Evolutionary conservation across 352 stramenopile genomes (phyloP), one percentile per base, ranked within the genome.

Genomic region (Phytophthora hybrid): DNA sequence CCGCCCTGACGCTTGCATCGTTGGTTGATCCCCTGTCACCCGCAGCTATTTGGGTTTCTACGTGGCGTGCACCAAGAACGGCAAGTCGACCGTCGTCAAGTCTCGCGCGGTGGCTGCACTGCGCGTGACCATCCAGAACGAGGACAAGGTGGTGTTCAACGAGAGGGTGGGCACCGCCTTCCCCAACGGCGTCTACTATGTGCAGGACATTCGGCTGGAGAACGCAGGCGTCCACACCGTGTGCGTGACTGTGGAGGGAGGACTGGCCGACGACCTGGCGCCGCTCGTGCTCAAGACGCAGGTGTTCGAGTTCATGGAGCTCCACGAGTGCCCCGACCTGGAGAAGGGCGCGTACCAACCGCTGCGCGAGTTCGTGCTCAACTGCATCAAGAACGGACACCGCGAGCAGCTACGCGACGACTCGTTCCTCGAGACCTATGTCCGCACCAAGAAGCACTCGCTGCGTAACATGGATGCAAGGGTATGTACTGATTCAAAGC

Each of bases 241-340:
- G 34, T 84, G 77, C 53, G 82, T 94, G 11, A 79, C 73, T 8
- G 83, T 91, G 4, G 83, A 92, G 32, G 85, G 87, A 32, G 68
- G 61, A 52, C 66, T 94, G 49, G 83, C 84, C 10, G 71, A 75
- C 51, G 77, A 86, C 31, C 66, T 91, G 29, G 65, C 74, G 11
- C 83, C 85, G 41, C 82, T 94, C 29, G 80, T 89, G 63, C 77
- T 94, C 41, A 82, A 82, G 34, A 87, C 83, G 29, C 75, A 89
- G n/a, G 87, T 94, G 55, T 89, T 81, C 55, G 87, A 94, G 71
- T 94, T 94, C 80, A 93, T 94, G 87, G 78, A 89, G 74, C 82
- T 94, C 26, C 74, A 83, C 55, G 85, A 94, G 61, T 93, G 87
- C 61, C 72, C 77, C 0, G 81, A 89, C 29, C 65, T 92, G 51